Evolutionary conservation across 1,284 basidiomycete genomes (phyloP), one percentile per base, ranked within the genome.

Genomic region (Fistulinella staudtii): DNA sequence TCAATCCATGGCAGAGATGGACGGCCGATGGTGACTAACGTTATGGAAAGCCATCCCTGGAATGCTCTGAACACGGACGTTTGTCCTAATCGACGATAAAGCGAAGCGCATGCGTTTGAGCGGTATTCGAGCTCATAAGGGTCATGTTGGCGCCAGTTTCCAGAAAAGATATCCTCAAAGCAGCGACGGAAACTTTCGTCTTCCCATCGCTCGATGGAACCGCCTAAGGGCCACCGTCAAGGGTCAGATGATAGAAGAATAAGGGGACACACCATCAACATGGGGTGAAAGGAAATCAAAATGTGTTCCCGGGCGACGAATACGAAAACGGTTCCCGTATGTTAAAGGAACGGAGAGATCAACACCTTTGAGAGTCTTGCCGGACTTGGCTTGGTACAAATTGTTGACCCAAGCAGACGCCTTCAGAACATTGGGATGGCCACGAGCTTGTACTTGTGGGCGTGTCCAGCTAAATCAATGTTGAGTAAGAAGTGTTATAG

Each of bases 151-250:
- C 73, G 68, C 84, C 87, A 91, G 27, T 80, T 67, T 0, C 86
- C 86, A 13, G 64, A 60, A 14, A 93, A 67, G 44, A 93, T 89
- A 39, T 79, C 72, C 3, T 65, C 64, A 60, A 85, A 92, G 52
- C 79, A 83, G 3, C 67, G 70, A 27, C 86, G 73, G 66, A 91
- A 88, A 2, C 60, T 65, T 5, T 74, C 65, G 56, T 93, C 89
- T 61, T 93, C 89, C 90, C 90, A 93, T 20, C 89, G 73, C 65
- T 94, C 91, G 22, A 93, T 82, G 0, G 77, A 68, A 2, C 88
- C 90, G 10, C 90, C 80, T 82, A 48, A 4, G 36, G 22, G 13
- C 18, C 14, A 25, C 43, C 14, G 29, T 44, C 45, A 33, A n/a
- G 14, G 28, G 8, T 41, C 10, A 2, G n/a, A 15, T 4, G 30